Evolutionary conservation across 1,284 basidiomycete species (phyloP), one percentile per base, ranked within the genome.

Genomic region (Microbotryum saponariae): DNA sequence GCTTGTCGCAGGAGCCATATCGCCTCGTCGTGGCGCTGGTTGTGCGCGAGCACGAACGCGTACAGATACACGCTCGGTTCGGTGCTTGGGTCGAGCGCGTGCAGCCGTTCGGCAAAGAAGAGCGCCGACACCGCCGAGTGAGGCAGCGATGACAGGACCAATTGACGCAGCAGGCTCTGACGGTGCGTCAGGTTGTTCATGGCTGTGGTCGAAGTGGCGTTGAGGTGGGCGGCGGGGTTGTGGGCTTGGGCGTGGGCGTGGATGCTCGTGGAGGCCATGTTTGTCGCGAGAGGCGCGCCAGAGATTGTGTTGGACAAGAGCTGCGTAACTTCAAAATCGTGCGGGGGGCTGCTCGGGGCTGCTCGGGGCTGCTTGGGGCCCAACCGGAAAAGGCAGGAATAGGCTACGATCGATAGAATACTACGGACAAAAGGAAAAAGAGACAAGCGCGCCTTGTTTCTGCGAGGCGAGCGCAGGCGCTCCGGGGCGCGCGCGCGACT

Each of bases 21-120:
- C 10, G 72, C 70, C 31, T 67, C 66, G 21, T 64, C 56, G 44
- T 60, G 61, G 31, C 61, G 53, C 16, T 52, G 50, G 12, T 51
- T 47, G 16, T 54, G 44, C 18, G 60, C 51, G 29, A 70, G 58
- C 27, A 50, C 51, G 16, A 64, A 14, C 6, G 70, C 65, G 51
- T 70, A 61, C 51, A 70, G 54, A 61, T 58, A 73, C 8, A 64
- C 56, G 27, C 61, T 45, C 3, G 64, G 54, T 61, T 74, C 73
- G 27, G 53, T 47, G 5, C 49, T 23, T 2, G 70, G 59, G 33
- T 70, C 69, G 48, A 74, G 62, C 21, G 67, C 66, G 51, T 61
- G 57, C 31, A 71, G 60, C 12, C 70, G 61, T 52, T 74, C 72
- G 3, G 72, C 61, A 61, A 64, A 68, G 66, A 74, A 74, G 29